Base-by-base conservation (phyloP, 2,329 filamentous ascomycete genomes). In the Acrocalymma vagum region DNA sequence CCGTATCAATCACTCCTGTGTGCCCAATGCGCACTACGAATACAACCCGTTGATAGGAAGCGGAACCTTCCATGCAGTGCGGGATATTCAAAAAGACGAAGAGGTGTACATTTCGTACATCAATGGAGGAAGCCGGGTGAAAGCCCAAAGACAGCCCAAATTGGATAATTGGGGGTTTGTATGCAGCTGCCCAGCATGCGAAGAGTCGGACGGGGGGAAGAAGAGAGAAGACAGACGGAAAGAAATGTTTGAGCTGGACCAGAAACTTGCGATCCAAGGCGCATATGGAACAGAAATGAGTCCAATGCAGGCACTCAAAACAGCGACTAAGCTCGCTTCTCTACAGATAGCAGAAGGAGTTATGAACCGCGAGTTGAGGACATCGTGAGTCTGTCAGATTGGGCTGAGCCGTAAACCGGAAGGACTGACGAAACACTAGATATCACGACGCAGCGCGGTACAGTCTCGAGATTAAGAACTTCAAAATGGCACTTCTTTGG, bases 1-100 rank as follows among this genome's bases (percentile, higher is more conserved):
- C 14, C 53, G 55, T 9, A 48, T 67, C 38, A 67, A 67, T 38
- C 63, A 67, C 34, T 58, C 53, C 9, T 67, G 63, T 41, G 46
- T 49, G 7, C 62, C 54, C 4, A 67, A 67, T 29, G 44, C 58
- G 6, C 48, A 63, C 25, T 48, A 55, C 29, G 38, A 41, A 9
- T 65, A 51, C 56, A 64, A 67, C 31, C 37, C 52, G 1, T 35
- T 33, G 9, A 42, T 62, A 9, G 33, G 48, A 17, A 52, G 35
- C 20, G 35, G 46, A 24, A 62, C 60, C 3, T 42, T 65, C 20
- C 63, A 65, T 33, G 61, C 62, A 9, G 39, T 63, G 9, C 46
- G 48, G 14, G 63, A 66, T 34, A 66, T 68, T 18, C 30, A 38
- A n/a, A 48, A 43, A 1, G 55, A 48, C 8, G 54, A 60, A 11